Evolutionary conservation across 495 filamentous ascomycete species (phyloP), one percentile per base, ranked within the genome.

Genomic region (Tuber brumale): DNA sequence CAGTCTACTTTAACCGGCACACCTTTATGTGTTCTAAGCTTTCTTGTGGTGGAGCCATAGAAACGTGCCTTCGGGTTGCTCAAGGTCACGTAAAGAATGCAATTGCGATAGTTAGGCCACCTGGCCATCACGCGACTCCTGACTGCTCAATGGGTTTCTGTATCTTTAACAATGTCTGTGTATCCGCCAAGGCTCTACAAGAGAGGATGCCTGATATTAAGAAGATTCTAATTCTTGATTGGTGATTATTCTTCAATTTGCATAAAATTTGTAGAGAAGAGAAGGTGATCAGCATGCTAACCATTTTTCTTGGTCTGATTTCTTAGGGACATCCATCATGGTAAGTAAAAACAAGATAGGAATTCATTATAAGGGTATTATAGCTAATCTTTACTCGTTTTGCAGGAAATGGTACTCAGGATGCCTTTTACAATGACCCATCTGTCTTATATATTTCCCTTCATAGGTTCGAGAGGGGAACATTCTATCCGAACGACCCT

Each of bases 391-490:
- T 66, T 31, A 31, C 12, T 45, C 3, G 44, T 42, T 89, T 91
- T 79, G 89, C 91, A 87, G 94, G 95, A 75, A 99, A 99, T 82
- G 95, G 95, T 19, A 92, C 97, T n/a, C 95, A 99, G 78, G 92
- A 95, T 77, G 93, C 94, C 69, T 97, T 98, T 78, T 97, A 98
- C 82, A 87, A 93, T 39, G 93, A 98, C 82, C 95, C 95, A 0
- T 97, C 97, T 81, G 89, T 98, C 43, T 88, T 99, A 0, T 99
- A 99, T 82, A 94, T 99, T 75, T 98, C 96, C 0, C 85, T 97
- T n/a, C 95, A 99, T 83, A 93, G 97, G 61, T 93, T 94, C 78
- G 86, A 89, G 48, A 87, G 91, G 76, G 94, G 93, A 0, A 86
- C 85, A 10, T 99, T 97, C 83, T 99, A 99, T 83, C 95, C 95